Evolutionary conservation across 768 basidiomycete species (phyloP).

Genomic region (Hygrocybe punicea): DNA sequence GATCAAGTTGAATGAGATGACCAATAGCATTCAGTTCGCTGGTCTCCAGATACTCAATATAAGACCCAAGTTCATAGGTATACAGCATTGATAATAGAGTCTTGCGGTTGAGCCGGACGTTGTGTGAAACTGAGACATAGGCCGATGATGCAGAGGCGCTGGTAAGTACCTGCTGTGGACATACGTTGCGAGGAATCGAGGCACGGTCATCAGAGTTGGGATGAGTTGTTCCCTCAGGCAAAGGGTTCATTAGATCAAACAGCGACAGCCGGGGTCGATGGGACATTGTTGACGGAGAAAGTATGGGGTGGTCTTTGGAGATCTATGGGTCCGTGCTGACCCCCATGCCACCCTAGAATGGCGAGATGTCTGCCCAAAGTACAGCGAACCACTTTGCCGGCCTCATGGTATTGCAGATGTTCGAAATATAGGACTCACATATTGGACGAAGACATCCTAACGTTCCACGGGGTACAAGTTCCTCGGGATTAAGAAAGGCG

Average conservation of each 20-base stretch:
- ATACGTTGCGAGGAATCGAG: not conserved
- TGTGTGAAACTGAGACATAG: slow-evolving; percentile 5
- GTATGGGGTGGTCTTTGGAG: not conserved
- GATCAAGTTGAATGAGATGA: slow-evolving; percentile 13
- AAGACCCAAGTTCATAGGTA: slow-evolving; percentile 6
- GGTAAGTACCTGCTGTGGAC: not conserved
- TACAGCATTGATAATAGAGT: slow-evolving; percentile 11
- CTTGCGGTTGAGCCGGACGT: slow-evolving; percentile 11
- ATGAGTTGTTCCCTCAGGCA: not conserved
- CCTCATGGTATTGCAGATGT: too few relatives aligned
- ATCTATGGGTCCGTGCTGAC: not conserved
- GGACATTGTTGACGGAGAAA: not conserved
- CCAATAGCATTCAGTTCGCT: not conserved
- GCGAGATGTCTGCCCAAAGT: not conserved
- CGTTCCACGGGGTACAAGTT: too few relatives aligned
- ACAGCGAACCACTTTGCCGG: too few relatives aligned
- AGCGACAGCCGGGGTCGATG: not conserved
- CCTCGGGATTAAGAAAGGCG: too few relatives aligned
- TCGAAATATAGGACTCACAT: too few relatives aligned
- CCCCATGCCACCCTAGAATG: not conserved
- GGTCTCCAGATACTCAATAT: slow-evolving; percentile 17
- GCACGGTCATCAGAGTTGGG: not conserved
- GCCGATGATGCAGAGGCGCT: not conserved
- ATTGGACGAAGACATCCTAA: too few relatives aligned
- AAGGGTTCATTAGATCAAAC: not conserved